phyloP scores from a whole-genome alignment of 192 early-diverging fungal species.

The Coemansia sp. region DNA sequence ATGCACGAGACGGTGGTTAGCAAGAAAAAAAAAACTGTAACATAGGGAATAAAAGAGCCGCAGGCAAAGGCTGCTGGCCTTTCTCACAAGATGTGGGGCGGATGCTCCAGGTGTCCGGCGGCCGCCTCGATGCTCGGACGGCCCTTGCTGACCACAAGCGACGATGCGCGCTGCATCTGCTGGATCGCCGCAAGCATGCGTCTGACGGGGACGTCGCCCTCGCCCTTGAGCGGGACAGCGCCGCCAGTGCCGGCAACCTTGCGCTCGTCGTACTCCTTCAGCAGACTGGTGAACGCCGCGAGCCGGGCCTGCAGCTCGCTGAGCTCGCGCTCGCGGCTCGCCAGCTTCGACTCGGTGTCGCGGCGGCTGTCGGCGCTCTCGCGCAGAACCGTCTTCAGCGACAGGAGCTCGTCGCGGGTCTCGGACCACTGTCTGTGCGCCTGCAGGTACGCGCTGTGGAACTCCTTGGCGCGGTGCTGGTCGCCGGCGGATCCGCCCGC shows the following conservation, averaged over 20 bases:
- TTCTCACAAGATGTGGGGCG: slow-evolving; percentile 1
- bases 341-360: slow-evolving; percentile 35
- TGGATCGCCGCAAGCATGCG: slow-evolving; percentile 49
- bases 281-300: slow-evolving; percentile 37
- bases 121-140: slow-evolving; percentile 22
- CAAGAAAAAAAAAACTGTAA: slow-evolving; percentile 2
- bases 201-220: slow-evolving; percentile 35
- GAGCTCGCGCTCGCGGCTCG: slow-evolving; percentile 42
- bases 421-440: slow-evolving; percentile 50
- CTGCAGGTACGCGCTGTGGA: slow-evolving; percentile 42
- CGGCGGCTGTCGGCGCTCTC: slow-evolving; percentile 46
- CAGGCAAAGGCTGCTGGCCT: background rate
- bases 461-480: slow-evolving; percentile 17
- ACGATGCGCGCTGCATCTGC: slow-evolving; percentile 49
- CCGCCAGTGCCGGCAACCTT: slow-evolving; percentile 7
- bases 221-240: slow-evolving; percentile 10
- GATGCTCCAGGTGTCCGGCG: background rate
- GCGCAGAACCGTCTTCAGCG: slow-evolving; percentile 34
- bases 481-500: slow-evolving; percentile 6
- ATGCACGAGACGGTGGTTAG: background rate
- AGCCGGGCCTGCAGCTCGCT: slow-evolving; percentile 41
- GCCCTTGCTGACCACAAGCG: slow-evolving; percentile 12
- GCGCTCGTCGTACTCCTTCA: slow-evolving; percentile 47
- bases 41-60: background rate
- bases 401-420: slow-evolving; percentile 43